Evolutionary conservation across 192 early-diverging fungal species (phyloP).

Genomic region (Podila epigama): DNA sequence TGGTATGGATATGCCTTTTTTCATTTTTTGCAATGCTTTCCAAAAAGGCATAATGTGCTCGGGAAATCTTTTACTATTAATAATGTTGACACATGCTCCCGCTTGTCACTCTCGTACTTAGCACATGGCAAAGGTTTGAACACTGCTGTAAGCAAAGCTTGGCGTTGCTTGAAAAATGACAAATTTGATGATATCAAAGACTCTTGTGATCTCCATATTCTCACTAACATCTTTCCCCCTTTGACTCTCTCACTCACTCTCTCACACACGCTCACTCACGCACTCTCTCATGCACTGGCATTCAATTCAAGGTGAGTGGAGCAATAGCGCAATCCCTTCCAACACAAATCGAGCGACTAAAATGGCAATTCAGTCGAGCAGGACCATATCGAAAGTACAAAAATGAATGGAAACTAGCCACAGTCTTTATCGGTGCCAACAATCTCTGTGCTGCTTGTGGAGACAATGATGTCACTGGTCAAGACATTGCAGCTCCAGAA

Average conservation of each 20-base stretch:
- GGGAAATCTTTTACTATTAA: neutral
- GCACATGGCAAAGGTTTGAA: constrained; percentile 57
- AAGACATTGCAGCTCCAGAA: constrained; percentile 51
- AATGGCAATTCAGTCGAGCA: constrained; percentile 21
- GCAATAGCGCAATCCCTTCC: constrained; percentile 54
- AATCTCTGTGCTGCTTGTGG: constrained; percentile 59
- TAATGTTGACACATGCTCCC: neutral
- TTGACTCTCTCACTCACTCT: no score
- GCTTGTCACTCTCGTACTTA: neutral
- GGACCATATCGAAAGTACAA: constrained; percentile 40
- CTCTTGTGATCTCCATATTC: no score
- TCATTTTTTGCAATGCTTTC: no score
- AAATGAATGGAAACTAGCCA: constrained; percentile 60
- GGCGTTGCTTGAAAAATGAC: no score
- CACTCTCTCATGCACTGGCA: no score
- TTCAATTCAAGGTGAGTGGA: constrained; percentile 52
- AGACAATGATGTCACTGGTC: constrained; percentile 18
- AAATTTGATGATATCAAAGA: no score
- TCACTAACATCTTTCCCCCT: no score
- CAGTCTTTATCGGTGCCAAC: constrained; percentile 64
- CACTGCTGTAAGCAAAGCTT: constrained; percentile 50
- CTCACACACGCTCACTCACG: no score
- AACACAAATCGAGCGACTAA: constrained; percentile 44
- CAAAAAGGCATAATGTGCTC: neutral
- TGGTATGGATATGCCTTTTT: neutral